Evolutionary conservation across 352 stramenopile species (phyloP).

Genomic region (Phytophthora pistaciae): DNA sequence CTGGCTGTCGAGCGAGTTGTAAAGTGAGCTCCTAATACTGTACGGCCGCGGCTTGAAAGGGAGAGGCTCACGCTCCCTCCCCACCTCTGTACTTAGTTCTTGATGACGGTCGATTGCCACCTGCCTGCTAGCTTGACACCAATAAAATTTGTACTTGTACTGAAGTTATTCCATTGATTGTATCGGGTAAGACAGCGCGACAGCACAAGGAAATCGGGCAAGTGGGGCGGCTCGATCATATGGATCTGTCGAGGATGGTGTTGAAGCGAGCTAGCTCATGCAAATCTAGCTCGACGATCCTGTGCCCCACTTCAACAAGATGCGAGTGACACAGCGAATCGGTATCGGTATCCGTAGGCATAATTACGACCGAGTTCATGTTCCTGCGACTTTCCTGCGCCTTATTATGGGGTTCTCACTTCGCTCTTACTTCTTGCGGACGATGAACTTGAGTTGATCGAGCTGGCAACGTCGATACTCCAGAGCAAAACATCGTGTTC

Average conservation of each 20-base stretch:
- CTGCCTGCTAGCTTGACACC: not conserved
- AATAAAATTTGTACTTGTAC: not conserved
- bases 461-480: slow-evolving; percentile 27
- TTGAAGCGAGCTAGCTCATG: not conserved
- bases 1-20: not conserved
- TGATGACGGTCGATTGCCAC: not conserved
- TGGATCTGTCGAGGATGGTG: not conserved
- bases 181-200: slow-evolving; percentile 1
- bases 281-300: slow-evolving; percentile 12
- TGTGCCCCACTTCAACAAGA: slow-evolving; percentile 15
- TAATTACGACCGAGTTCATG: not conserved
- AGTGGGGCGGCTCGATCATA: not conserved
- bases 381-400: too few relatives aligned
- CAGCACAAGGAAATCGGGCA: not conserved
- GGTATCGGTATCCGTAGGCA: not conserved
- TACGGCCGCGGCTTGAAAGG: not conserved
- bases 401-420: slow-evolving; percentile 6
- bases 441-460: slow-evolving; percentile 17
- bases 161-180: not conserved
- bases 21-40: not conserved
- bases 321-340: not conserved
- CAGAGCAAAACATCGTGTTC: slow-evolving; percentile 26
- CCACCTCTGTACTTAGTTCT: not conserved
- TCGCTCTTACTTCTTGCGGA: slow-evolving; percentile 15
- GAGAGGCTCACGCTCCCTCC: not conserved